phyloP scores from a whole-genome alignment of 2,329 filamentous ascomycete genomes.

The Neonectria ditissima region DNA sequence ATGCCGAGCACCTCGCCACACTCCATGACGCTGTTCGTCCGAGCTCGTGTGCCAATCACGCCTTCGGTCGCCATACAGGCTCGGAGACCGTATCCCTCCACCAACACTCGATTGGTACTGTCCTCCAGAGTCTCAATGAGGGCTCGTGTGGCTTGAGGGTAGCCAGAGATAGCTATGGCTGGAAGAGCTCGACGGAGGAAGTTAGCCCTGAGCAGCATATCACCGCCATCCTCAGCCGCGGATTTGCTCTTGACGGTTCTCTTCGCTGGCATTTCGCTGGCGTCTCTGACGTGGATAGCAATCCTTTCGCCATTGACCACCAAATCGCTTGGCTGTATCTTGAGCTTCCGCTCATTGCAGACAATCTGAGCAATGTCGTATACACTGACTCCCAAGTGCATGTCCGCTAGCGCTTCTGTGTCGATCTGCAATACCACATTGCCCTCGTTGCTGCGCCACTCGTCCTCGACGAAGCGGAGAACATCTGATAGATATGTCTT shows the following conservation, averaged over 20 bases:
- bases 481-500: conserved; percentile 91
- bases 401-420: conserved; percentile 78
- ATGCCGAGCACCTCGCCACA: conserved; percentile 89
- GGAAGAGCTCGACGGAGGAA: conserved; percentile 86
- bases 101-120: conserved; percentile 78
- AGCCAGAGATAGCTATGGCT: conserved; percentile 87
- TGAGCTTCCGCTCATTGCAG: conserved; percentile 83
- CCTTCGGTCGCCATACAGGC: conserved; percentile 95
- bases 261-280: conserved; percentile 61
- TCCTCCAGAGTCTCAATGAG: conserved; percentile 87
- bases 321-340: conserved; percentile 75
- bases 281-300: conserved; percentile 76
- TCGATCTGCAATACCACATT: conserved; percentile 88
- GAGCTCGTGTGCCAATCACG: conserved; percentile 80
- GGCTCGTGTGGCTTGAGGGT: conserved; percentile 85
- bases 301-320: conserved; percentile 72
- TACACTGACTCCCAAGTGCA: conserved; percentile 83
- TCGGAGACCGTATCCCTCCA: conserved; percentile 93
- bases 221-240: conserved; percentile 55
- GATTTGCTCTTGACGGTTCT: conserved; percentile 59
- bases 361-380: conserved; percentile 82
- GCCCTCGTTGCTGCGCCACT: conserved; percentile 82
- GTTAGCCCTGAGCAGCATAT: conserved; percentile 81
- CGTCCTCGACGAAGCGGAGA: conserved; percentile 85
- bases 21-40: conserved; percentile 92